phyloP scores from a whole-genome alignment of 805 yeast species.

The Grigorovia yakushimaensis region DNA sequence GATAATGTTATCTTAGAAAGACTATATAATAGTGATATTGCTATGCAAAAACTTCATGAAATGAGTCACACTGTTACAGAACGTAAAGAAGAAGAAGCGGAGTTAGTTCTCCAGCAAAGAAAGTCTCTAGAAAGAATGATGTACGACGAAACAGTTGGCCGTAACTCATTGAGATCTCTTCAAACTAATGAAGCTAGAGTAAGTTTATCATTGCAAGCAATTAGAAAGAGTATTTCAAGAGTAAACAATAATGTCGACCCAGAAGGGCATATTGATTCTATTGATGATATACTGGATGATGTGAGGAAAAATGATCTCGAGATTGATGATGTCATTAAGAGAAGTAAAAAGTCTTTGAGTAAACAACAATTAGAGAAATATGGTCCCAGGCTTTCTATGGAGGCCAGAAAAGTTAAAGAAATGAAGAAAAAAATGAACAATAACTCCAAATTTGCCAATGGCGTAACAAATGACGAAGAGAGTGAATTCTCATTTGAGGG shows the following conservation, averaged over 20 bases:
- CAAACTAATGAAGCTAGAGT: slow-evolving; percentile 19
- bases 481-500: not conserved
- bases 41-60: slow-evolving; percentile 54
- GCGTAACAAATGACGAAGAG: not conserved
- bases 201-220: slow-evolving; percentile 25
- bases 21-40: slow-evolving; percentile 48
- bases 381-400: slow-evolving; percentile 17
- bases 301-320: slow-evolving; percentile 41
- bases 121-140: slow-evolving; percentile 34
- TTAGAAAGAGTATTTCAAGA: slow-evolving; percentile 23
- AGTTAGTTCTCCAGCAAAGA: slow-evolving; percentile 50
- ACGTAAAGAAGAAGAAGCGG: slow-evolving; percentile 73
- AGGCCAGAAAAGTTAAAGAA: not conserved
- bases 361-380: slow-evolving; percentile 50
- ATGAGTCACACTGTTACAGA: slow-evolving; percentile 45
- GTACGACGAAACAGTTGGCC: slow-evolving; percentile 15
- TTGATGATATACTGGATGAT: slow-evolving; percentile 40
- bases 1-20: slow-evolving; percentile 81
- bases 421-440: not conserved
- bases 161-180: slow-evolving; percentile 28
- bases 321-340: slow-evolving; percentile 41
- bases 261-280: slow-evolving; percentile 31
- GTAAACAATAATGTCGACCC: slow-evolving; percentile 10
- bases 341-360: slow-evolving; percentile 50
- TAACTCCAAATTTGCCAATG: not conserved